Evolutionary conservation across 495 filamentous ascomycete species (phyloP), one percentile per base, ranked within the genome.

Genomic region (Xylaria flabelliformis): DNA sequence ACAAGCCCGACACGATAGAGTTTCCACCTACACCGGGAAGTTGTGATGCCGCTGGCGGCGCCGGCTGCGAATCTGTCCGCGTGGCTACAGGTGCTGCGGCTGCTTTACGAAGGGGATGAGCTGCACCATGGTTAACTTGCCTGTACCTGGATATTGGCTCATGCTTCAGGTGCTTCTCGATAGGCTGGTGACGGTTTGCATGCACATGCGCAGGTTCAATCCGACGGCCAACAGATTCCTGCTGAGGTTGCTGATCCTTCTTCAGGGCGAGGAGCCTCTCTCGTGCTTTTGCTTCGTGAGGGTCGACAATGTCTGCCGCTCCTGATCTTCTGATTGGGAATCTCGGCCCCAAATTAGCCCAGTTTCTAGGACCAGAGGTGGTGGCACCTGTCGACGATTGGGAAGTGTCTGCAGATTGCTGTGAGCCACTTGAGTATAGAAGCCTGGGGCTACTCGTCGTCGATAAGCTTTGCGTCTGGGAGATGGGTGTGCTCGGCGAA

Each of bases 241-340:
- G 59, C 56, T 65, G 21, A 29, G 67, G 13, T 56, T 64, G 2
- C 39, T 69, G 42, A 9, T 62, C 39, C 59, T 58, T 58, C 68
- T 75, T 21, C 39, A 58, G 48, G 69, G 64, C n/a, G 72, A 63
- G 59, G 44, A 71, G 65, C 46, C 58, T 64, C 67, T 74, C 39
- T 32, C 77, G 75, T 41, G 75, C 75, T 48, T 32, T 53, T 3
- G 72, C 29, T 62, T 77, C 77, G 39, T 73, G 73, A 15, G 61
- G 69, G 39, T 61, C 56, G 39, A 77, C 65, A 17, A 74, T 63
- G 56, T 74, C 72, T 15, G 71, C 71, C 19, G 34, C n/a, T 36
- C 21, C 24, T 50, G 19, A 9, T 42, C 9, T 71, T 21, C 21
- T 65, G 1, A 48, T 48, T 2, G 5, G 7, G 34, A 58, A 4